A percentile compares a stretch with the other conserved stretches of the same genome.
phyloP scores from a whole-genome alignment of 1,284 basidiomycete species.

The Pascua guehoae region DNA sequence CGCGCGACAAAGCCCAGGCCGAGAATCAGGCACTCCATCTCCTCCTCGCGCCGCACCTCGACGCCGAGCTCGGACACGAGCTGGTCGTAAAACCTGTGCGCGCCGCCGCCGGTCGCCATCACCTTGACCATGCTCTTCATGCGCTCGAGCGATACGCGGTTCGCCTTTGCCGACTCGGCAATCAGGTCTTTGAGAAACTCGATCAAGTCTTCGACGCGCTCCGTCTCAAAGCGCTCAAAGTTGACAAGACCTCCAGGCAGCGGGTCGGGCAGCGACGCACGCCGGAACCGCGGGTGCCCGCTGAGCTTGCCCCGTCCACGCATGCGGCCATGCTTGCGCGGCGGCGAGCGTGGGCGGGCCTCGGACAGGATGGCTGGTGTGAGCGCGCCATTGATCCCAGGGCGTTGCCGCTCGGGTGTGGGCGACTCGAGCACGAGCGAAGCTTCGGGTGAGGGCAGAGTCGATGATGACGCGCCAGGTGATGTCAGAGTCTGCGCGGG shows the following conservation, averaged over 20 bases:
- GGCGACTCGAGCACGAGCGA: slow-evolving; percentile 14
- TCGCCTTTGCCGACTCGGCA: slow-evolving; percentile 77
- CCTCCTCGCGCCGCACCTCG: slow-evolving; percentile 85
- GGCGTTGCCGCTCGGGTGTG: slow-evolving; percentile 48
- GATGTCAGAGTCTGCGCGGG: slow-evolving; percentile 38
- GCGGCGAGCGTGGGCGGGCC: slow-evolving; percentile 13
- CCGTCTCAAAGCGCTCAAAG: slow-evolving; percentile 96
- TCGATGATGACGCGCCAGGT: slow-evolving; percentile 12
- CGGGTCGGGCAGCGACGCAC: slow-evolving; percentile 64
- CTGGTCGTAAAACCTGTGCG: slow-evolving; percentile 86
- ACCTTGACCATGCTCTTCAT: slow-evolving; percentile 95
- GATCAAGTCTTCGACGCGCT: slow-evolving; percentile 79
- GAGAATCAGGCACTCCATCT: slow-evolving; percentile 98
- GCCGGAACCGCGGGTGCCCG: slow-evolving; percentile 63
- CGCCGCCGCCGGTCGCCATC: slow-evolving; percentile 96
- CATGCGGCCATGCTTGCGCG: slow-evolving; percentile 40
- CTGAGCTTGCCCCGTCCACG: slow-evolving; percentile 41
- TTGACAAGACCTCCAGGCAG: slow-evolving; percentile 96
- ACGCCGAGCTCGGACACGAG: slow-evolving; percentile 74
- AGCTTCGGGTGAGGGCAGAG: slow-evolving; percentile 29
- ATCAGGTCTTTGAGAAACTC: slow-evolving; percentile 85
- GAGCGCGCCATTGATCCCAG: slow-evolving; percentile 64
- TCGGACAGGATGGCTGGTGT: slow-evolving; percentile 60
- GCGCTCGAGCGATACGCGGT: slow-evolving; percentile 79
- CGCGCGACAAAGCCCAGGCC: slow-evolving; percentile 92